phyloP scores from a whole-genome alignment of 2,329 filamentous ascomycete species.

The Pyrenochaeta sp. region DNA sequence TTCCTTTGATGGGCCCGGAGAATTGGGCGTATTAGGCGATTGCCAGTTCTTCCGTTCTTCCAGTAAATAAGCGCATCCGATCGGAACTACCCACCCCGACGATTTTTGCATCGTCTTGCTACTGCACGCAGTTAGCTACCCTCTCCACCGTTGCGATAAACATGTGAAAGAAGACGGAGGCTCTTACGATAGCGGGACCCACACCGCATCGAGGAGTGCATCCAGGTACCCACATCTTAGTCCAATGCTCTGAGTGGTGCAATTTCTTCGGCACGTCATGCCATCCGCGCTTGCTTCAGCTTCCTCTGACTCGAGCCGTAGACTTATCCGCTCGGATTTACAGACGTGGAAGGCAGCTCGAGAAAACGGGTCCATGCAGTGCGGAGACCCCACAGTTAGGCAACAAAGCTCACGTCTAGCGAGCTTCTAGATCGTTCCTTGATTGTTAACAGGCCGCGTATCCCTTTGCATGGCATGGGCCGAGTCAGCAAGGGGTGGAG shows the following conservation, averaged over 20 bases:
- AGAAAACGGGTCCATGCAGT: conserved; percentile 10
- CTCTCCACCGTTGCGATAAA: conserved; percentile 13
- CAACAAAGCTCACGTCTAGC: conserved; percentile 13
- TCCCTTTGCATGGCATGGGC: conserved; percentile 5
- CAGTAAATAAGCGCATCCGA: conserved; percentile 6
- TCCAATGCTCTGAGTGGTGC: conserved; percentile 14
- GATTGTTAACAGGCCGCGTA: conserved; percentile 14
- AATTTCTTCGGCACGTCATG: conserved; percentile 17
- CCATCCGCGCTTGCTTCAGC: conserved; percentile 8
- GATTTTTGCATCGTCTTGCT: neutral
- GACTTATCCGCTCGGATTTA: conserved; percentile 20
- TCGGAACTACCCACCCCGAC: conserved; percentile 2
- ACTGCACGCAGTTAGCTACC: conserved; percentile 9
- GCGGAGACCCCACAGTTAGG: conserved; percentile 32
- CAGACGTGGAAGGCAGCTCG: conserved; percentile 8
- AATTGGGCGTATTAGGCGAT: neutral
- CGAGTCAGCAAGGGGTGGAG: conserved; percentile 29
- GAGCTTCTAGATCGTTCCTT: conserved; percentile 33
- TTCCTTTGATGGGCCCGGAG: neutral
- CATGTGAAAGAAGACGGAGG: conserved; percentile 15
- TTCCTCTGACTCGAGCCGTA: conserved; percentile 9
- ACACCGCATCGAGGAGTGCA: conserved; percentile 16
- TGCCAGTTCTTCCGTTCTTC: conserved; percentile 6
- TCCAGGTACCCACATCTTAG: neutral
- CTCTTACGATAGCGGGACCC: conserved; percentile 17